Evolutionary conservation across 177 flowering plant species (phyloP).

Genomic region (Telopea speciosissima): DNA sequence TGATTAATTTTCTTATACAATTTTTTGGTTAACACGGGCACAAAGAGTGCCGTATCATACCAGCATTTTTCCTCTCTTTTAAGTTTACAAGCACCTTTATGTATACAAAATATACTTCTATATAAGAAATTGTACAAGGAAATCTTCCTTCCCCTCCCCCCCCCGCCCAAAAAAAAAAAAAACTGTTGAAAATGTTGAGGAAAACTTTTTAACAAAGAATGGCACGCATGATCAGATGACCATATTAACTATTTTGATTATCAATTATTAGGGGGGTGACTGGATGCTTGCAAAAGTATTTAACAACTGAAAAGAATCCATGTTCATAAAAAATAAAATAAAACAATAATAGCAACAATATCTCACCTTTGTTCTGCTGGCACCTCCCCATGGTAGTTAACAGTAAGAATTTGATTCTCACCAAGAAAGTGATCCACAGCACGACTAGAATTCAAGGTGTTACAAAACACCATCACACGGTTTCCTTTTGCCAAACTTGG

Average conservation of each 20-base stretch:
- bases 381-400: slow-evolving; percentile 97
- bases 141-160: no score
- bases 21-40: no score
- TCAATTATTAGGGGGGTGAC: not conserved
- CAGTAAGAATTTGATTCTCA: slow-evolving; percentile 84
- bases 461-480: slow-evolving; percentile 95
- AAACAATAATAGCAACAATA: not conserved
- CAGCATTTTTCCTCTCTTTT: not conserved
- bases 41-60: not conserved
- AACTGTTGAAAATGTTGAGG: not conserved
- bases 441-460: slow-evolving; percentile 92
- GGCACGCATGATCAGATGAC: not conserved
- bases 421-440: slow-evolving; percentile 93
- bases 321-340: no score
- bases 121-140: no score
- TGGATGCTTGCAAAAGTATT: not conserved
- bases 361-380: slow-evolving; percentile 93
- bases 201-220: no score
- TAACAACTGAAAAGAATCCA: not conserved
- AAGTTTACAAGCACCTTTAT: not conserved
- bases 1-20: no score
- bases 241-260: not conserved
- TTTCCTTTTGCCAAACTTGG: slow-evolving; percentile 95
- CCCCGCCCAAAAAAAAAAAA: no score
- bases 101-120: no score